A percentile compares a stretch with the other conserved stretches of the same genome.
These are phyloP conservation scores for Eucalyptus dawsonii DNA, from an alignment of 345 rosid species.

Conservation along the genomic window DNA sequence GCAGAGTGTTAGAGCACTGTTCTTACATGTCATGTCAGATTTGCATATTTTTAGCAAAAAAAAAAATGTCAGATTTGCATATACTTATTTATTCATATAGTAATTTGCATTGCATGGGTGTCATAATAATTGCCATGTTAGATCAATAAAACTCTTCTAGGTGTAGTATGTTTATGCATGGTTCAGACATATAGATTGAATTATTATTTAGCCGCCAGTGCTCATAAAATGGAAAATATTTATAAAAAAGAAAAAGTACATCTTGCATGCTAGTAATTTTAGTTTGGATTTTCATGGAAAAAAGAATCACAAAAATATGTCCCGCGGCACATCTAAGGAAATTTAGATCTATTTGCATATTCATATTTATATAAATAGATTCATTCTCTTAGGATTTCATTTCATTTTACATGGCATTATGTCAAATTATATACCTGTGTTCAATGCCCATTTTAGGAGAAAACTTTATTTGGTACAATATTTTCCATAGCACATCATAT, in stretches of 20 bases:
- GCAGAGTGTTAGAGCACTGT: neutral
- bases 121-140: neutral
- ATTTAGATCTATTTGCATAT: neutral
- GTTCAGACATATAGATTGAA: neutral
- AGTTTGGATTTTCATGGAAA: neutral
- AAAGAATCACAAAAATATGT: neutral
- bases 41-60: too few relatives aligned
- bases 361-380: neutral
- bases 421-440: neutral
- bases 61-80: neutral
- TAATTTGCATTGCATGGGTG: neutral
- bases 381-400: neutral
- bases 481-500: neutral
- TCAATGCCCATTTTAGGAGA: neutral
- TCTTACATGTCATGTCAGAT: neutral
- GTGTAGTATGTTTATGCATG: neutral
- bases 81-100: neutral
- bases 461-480: neutral
- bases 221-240: neutral
- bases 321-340: neutral
- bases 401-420: neutral
- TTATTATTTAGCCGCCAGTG: neutral
- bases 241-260: neutral
- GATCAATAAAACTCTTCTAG: neutral
- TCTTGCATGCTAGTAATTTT: neutral